Conservation (phyloP, 1,284 basidiomycete species). For the Fistulinella staudtii region DNA sequence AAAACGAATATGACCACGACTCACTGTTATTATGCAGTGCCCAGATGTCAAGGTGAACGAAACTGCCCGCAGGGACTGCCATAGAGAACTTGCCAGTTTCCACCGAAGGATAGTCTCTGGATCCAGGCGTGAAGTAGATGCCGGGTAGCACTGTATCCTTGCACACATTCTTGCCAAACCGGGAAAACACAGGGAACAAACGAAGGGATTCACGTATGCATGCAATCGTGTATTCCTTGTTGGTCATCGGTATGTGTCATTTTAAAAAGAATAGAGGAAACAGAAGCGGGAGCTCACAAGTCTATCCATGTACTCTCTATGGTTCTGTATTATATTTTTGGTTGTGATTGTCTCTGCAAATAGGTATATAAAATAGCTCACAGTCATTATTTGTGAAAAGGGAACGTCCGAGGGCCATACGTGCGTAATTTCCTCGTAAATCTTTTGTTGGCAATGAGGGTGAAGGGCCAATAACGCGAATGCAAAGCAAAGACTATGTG, state of each 20-base stretch:
- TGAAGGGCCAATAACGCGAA: constrained; percentile 37
- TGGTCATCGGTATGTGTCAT: not conserved
- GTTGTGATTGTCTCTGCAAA: not conserved
- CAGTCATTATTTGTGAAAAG: too few relatives aligned
- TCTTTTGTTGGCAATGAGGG: constrained; percentile 41
- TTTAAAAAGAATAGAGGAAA: not conserved
- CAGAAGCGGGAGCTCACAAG: constrained; percentile 31
- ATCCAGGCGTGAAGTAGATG: constrained; percentile 31
- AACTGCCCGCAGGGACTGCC: constrained; percentile 37
- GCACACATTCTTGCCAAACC: constrained; percentile 41
- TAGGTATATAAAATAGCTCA: too few relatives aligned
- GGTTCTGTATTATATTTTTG: constrained; percentile 25
- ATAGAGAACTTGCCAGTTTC: constrained; percentile 35
- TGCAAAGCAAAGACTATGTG: constrained; percentile 42
- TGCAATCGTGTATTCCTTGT: constrained; percentile 40
- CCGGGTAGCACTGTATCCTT: constrained; percentile 35
- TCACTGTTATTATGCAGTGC: constrained; percentile 37
- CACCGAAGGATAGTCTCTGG: constrained; percentile 26
- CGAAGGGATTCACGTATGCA: constrained; percentile 44
- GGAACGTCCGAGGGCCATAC: constrained; percentile 34
- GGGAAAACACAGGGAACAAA: constrained; percentile 36
- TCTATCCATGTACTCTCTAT: constrained; percentile 33
- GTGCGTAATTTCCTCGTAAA: constrained; percentile 37
- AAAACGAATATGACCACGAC: constrained; percentile 12
- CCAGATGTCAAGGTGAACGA: constrained; percentile 38